Evolutionary conservation across 345 rosid species (phyloP).

Genomic region (Schrenkiella parvula): DNA sequence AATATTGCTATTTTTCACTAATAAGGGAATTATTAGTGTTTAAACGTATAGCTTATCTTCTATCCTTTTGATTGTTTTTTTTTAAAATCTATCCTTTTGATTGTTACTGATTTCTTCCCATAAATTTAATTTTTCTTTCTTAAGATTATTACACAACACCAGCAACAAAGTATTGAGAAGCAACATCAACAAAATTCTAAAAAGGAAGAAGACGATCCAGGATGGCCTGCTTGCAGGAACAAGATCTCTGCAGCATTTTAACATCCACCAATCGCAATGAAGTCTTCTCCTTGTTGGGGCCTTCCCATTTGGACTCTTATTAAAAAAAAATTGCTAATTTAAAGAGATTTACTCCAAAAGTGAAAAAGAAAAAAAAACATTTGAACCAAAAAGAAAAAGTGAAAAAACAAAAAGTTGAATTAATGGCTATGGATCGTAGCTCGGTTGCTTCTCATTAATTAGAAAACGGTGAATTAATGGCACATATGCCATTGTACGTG

Average conservation of each 20-base stretch:
- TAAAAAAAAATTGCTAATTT: not conserved
- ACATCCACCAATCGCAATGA: conserved; percentile 14
- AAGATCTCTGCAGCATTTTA: conserved; percentile 27
- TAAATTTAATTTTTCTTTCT: not conserved
- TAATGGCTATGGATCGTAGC: conserved; percentile 21
- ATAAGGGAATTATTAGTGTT: not conserved
- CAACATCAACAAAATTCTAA: conserved; percentile 23
- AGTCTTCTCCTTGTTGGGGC: conserved; percentile 22
- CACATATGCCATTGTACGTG: not conserved
- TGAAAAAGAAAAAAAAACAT: not conserved
- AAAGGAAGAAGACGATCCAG: conserved; percentile 29
- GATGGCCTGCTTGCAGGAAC: conserved; percentile 4
- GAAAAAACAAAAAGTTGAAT: conserved; percentile 3
- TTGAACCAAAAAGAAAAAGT: not conserved
- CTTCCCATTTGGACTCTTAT: conserved; percentile 7
- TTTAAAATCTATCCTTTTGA: not conserved
- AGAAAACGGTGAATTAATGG: conserved; percentile 21
- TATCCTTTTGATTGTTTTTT: not conserved
- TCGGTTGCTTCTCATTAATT: conserved; percentile 25
- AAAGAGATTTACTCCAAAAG: not conserved
- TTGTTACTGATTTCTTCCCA: not conserved
- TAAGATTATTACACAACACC: not conserved
- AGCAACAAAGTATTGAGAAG: conserved; percentile 11
- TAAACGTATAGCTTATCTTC: not conserved
- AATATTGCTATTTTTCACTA: too few relatives aligned